Evolutionary conservation across 1,284 basidiomycete species (phyloP).

Genomic region (Thelephora terrestris): DNA sequence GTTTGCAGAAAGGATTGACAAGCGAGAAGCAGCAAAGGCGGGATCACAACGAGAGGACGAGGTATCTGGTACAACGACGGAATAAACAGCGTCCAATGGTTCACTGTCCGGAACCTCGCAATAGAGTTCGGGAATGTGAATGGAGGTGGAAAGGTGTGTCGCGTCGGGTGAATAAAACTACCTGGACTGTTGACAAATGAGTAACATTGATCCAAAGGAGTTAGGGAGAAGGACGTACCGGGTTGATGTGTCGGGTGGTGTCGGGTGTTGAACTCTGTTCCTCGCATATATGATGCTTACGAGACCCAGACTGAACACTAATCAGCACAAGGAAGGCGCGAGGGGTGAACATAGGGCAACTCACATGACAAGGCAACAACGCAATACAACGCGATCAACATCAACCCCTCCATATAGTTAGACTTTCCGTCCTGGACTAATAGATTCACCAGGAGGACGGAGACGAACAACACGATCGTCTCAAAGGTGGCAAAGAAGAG

Average conservation of each 20-base stretch:
- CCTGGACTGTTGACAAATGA: too few species aligned
- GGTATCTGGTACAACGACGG: too few species aligned
- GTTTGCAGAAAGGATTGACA: too few species aligned
- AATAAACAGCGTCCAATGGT: too few species aligned
- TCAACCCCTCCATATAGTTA: slow-evolving; percentile 83
- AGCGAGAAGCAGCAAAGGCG: too few species aligned
- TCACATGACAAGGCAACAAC: slow-evolving; percentile 23
- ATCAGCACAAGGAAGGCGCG: slow-evolving; percentile 2
- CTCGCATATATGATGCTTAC: slow-evolving; percentile 7
- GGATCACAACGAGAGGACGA: too few species aligned
- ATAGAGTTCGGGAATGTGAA: too few species aligned
- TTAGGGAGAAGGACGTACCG: too few species aligned
- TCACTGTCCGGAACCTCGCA: too few species aligned
- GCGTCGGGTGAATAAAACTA: too few species aligned
- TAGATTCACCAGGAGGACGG: slow-evolving; percentile 75
- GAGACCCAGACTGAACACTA: slow-evolving; percentile 21
- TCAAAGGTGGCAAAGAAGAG: slow-evolving; percentile 78
- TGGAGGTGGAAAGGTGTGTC: too few species aligned
- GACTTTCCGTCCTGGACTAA: slow-evolving; percentile 76
- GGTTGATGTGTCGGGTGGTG: background rate
- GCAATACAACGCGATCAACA: slow-evolving; percentile 33
- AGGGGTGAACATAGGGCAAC: slow-evolving; percentile 4
- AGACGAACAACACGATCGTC: slow-evolving; percentile 79
- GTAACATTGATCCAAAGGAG: too few species aligned
- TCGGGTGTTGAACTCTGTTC: background rate